Percentiles rank a stretch among this genome's conserved stretches.
phyloP scores from a whole-genome alignment of 2,329 filamentous ascomycete species.

The Colletotrichum cereale region DNA sequence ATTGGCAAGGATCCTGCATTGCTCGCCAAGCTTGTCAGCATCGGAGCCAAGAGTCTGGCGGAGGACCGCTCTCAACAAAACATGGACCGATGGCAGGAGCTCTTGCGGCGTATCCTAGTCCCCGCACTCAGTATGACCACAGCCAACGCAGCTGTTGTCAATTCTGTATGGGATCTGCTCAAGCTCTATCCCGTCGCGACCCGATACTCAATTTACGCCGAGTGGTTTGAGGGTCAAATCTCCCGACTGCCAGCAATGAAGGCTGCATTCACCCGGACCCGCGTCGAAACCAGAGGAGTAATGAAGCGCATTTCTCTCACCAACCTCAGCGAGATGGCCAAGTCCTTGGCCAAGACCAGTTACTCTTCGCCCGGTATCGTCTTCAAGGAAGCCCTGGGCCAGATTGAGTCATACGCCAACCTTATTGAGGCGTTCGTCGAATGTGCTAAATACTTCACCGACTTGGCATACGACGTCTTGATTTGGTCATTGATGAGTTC shows the following conservation, averaged over 20 bases:
- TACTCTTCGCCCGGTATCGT: conserved; percentile 92
- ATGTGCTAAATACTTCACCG: conserved; percentile 93
- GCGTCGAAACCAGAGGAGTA: conserved; percentile 83
- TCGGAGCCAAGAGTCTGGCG: conserved; percentile 81
- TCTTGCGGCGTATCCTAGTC: conserved; percentile 86
- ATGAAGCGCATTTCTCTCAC: conserved; percentile 92
- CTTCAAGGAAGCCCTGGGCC: conserved; percentile 87
- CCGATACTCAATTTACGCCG: conserved; percentile 90
- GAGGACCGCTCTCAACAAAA: conserved; percentile 80
- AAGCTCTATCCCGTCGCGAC: conserved; percentile 80
- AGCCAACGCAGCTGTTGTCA: conserved; percentile 84
- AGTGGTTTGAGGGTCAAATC: conserved; percentile 87
- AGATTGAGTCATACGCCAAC: conserved; percentile 95
- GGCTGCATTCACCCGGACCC: conserved; percentile 81
- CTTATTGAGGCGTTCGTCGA: conserved; percentile 95
- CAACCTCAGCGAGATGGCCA: conserved; percentile 87
- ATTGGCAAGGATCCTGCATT: conserved; percentile 87
- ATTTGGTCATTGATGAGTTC: conserved; percentile 91
- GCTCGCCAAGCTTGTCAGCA: conserved; percentile 84
- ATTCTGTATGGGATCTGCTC: conserved; percentile 88
- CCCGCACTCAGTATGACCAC: conserved; percentile 89
- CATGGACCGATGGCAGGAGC: conserved; percentile 82
- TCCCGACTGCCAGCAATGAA: conserved; percentile 84
- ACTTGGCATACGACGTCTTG: conserved; percentile 91
- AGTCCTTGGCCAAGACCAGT: conserved; percentile 91